A percentile compares a stretch with the other conserved stretches of the same genome.
Conservation (phyloP, 2,329 filamentous ascomycete species). For the Juglanconis oblonga region DNA sequence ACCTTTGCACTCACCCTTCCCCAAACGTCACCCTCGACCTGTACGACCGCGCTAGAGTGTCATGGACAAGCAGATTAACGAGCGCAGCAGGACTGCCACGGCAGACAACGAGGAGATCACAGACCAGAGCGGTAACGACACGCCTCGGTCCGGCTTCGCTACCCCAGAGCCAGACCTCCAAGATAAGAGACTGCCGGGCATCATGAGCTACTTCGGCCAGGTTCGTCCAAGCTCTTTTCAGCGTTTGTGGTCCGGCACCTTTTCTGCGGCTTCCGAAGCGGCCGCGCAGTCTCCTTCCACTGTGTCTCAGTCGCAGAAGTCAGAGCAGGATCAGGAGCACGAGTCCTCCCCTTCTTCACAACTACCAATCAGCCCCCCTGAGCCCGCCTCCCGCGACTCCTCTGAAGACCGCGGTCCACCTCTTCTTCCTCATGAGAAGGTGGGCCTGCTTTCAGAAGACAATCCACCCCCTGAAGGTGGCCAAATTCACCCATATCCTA, state of each 20-base stretch:
- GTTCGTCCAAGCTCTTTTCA: slow-evolving; percentile 85
- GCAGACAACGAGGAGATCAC: slow-evolving; percentile 64
- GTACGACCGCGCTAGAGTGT: not conserved
- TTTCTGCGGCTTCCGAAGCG: slow-evolving; percentile 37
- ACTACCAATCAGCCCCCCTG: slow-evolving; percentile 23
- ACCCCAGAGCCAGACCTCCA: slow-evolving; percentile 91
- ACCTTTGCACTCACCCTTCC: slow-evolving; percentile 17
- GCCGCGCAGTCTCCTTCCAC: slow-evolving; percentile 30
- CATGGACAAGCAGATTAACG: slow-evolving; percentile 48
- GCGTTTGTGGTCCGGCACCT: slow-evolving; percentile 38
- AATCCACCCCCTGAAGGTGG: slow-evolving; percentile 28
- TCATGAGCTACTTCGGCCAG: slow-evolving; percentile 98
- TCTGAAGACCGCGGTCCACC: slow-evolving; percentile 27
- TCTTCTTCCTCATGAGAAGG: slow-evolving; percentile 38
- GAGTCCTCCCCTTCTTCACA: slow-evolving; percentile 21
- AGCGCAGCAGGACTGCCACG: slow-evolving; percentile 49
- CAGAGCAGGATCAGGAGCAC: slow-evolving; percentile 10
- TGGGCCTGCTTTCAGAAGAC: slow-evolving; percentile 28
- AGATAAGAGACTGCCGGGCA: slow-evolving; percentile 92
- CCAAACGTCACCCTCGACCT: slow-evolving; percentile 7
- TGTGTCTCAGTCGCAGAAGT: slow-evolving; percentile 20
- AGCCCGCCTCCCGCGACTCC: slow-evolving; percentile 20
- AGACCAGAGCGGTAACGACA: slow-evolving; percentile 80
- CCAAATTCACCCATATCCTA: slow-evolving; percentile 49
- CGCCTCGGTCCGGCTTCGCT: slow-evolving; percentile 84